Conservation (phyloP, 1,284 basidiomycete species). For the Ganoderma lingzhi region DNA sequence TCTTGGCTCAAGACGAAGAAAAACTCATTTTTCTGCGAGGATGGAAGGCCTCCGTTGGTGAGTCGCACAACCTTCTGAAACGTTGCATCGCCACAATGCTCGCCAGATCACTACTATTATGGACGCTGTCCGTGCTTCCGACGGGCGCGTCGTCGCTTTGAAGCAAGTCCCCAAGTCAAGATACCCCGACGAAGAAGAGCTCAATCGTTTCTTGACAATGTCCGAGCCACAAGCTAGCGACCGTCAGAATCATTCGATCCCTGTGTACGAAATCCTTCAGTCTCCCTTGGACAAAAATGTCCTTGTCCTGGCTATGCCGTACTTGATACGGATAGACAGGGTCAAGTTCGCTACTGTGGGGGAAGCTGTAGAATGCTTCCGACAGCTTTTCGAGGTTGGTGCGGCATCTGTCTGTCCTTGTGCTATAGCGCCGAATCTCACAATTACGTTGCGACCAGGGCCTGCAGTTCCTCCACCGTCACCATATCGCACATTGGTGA, state of each 20-base stretch:
- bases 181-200: slow-evolving; percentile 19
- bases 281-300: slow-evolving; percentile 26
- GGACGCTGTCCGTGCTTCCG: slow-evolving; percentile 22
- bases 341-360: slow-evolving; percentile 37
- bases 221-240: slow-evolving; percentile 26
- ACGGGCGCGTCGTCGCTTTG: slow-evolving; percentile 22
- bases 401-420: background rate
- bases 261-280: slow-evolving; percentile 37
- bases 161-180: slow-evolving; percentile 20
- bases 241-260: slow-evolving; percentile 39
- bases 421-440: too few species aligned
- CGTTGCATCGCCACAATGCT: background rate
- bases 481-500: background rate
- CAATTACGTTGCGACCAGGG: background rate
- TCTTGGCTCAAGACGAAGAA: slow-evolving; percentile 21
- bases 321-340: slow-evolving; percentile 31
- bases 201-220: background rate
- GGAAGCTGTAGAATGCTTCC: slow-evolving; percentile 40
- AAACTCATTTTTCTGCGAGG: slow-evolving; percentile 16
- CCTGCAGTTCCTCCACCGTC: background rate
- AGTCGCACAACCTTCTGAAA: background rate
- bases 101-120: slow-evolving; percentile 4
- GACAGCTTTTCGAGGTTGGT: slow-evolving; percentile 41
- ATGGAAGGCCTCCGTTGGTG: slow-evolving; percentile 10
- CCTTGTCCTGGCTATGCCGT: slow-evolving; percentile 38